Percentiles rank a stretch among this genome's conserved stretches.
phyloP scores from a whole-genome alignment of 805 yeast species.

The Metschnikowia chrysomelidarum region DNA sequence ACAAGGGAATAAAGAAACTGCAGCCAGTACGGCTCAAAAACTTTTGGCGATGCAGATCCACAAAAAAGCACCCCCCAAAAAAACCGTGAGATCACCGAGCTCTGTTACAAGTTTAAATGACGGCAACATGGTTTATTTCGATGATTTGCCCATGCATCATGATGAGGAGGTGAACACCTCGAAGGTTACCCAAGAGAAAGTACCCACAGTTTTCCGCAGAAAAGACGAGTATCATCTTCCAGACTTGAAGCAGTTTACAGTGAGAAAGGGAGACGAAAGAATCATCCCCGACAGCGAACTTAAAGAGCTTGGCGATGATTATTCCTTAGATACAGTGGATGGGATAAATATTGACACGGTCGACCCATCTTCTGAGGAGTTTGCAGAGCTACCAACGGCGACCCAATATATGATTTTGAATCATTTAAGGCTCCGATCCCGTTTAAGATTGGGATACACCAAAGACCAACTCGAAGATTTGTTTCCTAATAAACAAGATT shows the following conservation, averaged over 20 bases:
- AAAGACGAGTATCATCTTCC: slow-evolving; percentile 90
- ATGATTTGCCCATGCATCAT: slow-evolving; percentile 27
- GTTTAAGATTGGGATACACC: slow-evolving; percentile 93
- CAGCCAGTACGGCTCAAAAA: slow-evolving; percentile 73
- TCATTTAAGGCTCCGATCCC: slow-evolving; percentile 74
- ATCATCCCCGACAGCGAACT: slow-evolving; percentile 72
- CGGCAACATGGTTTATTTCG: slow-evolving; percentile 19
- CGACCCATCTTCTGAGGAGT: slow-evolving; percentile 82
- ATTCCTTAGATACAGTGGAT: slow-evolving; percentile 50
- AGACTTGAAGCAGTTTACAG: slow-evolving; percentile 52
- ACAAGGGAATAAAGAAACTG: slow-evolving; percentile 68
- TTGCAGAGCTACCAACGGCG: slow-evolving; percentile 70
- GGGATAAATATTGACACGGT: slow-evolving; percentile 68
- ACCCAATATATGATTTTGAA: slow-evolving; percentile 88
- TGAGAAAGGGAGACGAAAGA: slow-evolving; percentile 62
- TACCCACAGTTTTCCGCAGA: slow-evolving; percentile 38
- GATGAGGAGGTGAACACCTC: slow-evolving; percentile 6
- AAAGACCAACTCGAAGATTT: slow-evolving; percentile 81
- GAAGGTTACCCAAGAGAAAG: background rate
- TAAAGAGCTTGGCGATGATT: slow-evolving; percentile 47
- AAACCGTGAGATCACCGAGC: slow-evolving; percentile 26
- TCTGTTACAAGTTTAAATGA: slow-evolving; percentile 3
- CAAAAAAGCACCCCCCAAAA: slow-evolving; percentile 21
- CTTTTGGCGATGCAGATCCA: slow-evolving; percentile 80
- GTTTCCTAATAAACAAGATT: slow-evolving; percentile 85